These are phyloP conservation scores for Eragrostis tef DNA, from an alignment of 202 grass and related monocot genomes.

Conservation along the genomic window DNA sequence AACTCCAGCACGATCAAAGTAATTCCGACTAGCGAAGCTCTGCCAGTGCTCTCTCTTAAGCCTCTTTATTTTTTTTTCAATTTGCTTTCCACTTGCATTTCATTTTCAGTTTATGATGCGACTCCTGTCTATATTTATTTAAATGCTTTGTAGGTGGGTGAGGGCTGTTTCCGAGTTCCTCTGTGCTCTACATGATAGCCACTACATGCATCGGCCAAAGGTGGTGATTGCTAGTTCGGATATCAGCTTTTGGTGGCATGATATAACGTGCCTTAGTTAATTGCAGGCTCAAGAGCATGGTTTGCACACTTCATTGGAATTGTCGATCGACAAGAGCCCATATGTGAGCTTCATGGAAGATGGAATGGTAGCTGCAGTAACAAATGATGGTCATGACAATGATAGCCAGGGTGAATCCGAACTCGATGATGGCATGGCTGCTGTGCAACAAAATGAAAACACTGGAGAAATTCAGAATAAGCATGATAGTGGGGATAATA, in stretches of 20 bases:
- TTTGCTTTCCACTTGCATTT: background rate
- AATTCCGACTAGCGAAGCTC: conserved; percentile 71
- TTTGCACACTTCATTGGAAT: conserved; percentile 63
- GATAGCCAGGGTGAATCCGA: conserved; percentile 35
- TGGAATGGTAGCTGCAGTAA: conserved; percentile 76
- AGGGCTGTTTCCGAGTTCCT: conserved; percentile 65
- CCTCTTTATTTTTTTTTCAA: background rate
- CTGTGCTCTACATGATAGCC: conserved; percentile 69
- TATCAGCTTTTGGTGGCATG: conserved; percentile 36
- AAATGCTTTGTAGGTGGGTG: conserved; percentile 80
- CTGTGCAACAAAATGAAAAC: conserved; percentile 26
- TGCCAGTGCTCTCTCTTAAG: conserved; percentile 66
- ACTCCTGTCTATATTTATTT: conserved; percentile 20
- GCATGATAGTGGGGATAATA: conserved; percentile 18
- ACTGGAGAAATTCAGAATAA: conserved; percentile 40
- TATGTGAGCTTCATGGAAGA: conserved; percentile 87
- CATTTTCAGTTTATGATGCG: conserved; percentile 4
- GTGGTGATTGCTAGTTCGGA: conserved; percentile 51
- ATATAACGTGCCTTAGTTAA: conserved; percentile 37
- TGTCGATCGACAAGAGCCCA: conserved; percentile 75
- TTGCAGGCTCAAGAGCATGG: conserved; percentile 52
- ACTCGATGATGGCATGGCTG: background rate
- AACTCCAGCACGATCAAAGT: conserved; percentile 81
- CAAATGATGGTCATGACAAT: conserved; percentile 48
- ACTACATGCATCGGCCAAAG: conserved; percentile 73